Percentiles rank a stretch among this genome's conserved stretches.
These are phyloP conservation scores for Ilyonectria sp. DNA, from an alignment of 2,329 filamentous ascomycete genomes.

Conservation along the genomic window DNA sequence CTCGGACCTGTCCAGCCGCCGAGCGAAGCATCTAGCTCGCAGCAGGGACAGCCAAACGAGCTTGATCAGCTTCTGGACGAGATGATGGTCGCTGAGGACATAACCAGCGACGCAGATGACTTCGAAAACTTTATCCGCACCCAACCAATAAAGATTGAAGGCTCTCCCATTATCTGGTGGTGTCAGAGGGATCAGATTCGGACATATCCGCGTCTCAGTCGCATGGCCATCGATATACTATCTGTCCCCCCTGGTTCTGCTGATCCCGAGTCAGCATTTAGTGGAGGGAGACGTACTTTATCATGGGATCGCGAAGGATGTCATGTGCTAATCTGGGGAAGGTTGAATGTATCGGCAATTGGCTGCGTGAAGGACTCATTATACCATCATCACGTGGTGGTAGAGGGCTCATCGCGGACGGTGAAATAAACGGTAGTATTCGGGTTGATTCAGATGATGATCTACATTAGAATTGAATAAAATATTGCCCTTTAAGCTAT, in stretches of 20 bases:
- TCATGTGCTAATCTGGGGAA: conserved; percentile 17
- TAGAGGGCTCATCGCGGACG: too few species aligned
- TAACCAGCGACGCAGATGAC: too few species aligned
- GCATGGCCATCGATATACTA: conserved; percentile 1
- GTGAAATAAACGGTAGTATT: too few species aligned
- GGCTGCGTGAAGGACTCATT: conserved; percentile 18
- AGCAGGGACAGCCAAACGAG: not conserved
- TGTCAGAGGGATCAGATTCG: not conserved
- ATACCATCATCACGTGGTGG: too few species aligned
- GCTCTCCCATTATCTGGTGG: not conserved
- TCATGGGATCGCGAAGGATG: conserved; percentile 11
- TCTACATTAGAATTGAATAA: not conserved
- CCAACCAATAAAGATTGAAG: not conserved
- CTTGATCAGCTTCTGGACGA: too few species aligned
- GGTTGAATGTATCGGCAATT: conserved; percentile 21
- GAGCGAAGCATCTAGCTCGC: not conserved
- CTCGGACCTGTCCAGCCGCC: not conserved
- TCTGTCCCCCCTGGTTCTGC: conserved; percentile 6
- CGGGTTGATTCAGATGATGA: conserved; percentile 10
- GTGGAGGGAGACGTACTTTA: not conserved
- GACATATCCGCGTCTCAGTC: not conserved
- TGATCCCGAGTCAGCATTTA: conserved; percentile 6
- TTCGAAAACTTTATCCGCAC: too few species aligned
- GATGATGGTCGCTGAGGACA: too few species aligned
- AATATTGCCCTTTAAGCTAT: not conserved